Percentiles rank a stretch among this genome's conserved stretches.
Conservation (phyloP, 306 rosid genomes). For the Clitoria ternatea region DNA sequence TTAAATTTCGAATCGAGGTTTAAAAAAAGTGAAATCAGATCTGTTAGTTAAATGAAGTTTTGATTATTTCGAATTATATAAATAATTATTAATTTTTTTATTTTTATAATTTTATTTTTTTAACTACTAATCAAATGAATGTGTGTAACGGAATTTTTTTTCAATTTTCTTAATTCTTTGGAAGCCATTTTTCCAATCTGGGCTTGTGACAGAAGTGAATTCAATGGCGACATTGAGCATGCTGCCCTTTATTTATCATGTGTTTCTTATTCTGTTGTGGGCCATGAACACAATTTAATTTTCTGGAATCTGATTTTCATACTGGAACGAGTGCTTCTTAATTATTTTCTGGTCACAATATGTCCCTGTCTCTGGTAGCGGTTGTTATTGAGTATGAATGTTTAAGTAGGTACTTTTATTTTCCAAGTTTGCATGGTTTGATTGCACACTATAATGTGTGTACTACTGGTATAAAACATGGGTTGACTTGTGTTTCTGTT, state of each 20-base stretch:
- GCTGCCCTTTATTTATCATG: not conserved
- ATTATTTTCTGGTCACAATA: not conserved
- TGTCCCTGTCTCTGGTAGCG: too few relatives aligned
- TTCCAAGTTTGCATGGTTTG: conserved; percentile 27
- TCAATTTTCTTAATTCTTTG: not conserved
- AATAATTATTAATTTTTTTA: too few relatives aligned
- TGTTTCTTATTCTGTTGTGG: not conserved
- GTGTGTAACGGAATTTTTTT: not conserved
- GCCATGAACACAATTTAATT: not conserved
- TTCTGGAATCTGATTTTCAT: not conserved
- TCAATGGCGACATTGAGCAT: not conserved
- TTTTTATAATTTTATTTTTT: too few relatives aligned
- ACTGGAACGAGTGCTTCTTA: not conserved
- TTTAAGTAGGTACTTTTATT: not conserved
- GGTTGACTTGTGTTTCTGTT: conserved; percentile 8
- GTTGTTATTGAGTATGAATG: not conserved
- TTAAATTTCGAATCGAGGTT: too few relatives aligned
- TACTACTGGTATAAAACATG: not conserved
- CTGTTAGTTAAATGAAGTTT: too few relatives aligned
- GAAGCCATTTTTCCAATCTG: not conserved
- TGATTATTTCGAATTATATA: too few relatives aligned
- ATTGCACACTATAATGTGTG: not conserved
- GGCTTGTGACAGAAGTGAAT: not conserved
- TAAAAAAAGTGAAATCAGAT: too few relatives aligned
- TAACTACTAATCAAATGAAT: too few relatives aligned